Percentiles rank a stretch among this genome's conserved stretches.
Evolutionary conservation across 2,329 filamentous ascomycete species (phyloP).

Genomic region (Fusarium coicis): DNA sequence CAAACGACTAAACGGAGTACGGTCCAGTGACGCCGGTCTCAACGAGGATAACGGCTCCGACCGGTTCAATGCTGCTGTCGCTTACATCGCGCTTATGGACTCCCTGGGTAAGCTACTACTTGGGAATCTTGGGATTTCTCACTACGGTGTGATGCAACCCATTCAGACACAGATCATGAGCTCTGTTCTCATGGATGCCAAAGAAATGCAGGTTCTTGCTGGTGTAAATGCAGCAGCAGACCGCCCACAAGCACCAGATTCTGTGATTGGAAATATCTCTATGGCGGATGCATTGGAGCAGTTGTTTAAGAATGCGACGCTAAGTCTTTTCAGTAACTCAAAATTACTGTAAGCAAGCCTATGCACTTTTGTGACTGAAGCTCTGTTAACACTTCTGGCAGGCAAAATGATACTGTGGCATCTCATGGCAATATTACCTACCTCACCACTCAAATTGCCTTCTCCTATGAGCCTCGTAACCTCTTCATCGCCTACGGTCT

Average conservation of each 20-base stretch:
- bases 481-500: slow-evolving; percentile 11
- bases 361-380: fast-evolving
- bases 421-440: neutral
- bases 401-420: slow-evolving; percentile 4
- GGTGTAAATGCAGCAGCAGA: fast-evolving
- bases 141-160: neutral
- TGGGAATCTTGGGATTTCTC: neutral
- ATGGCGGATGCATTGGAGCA: slow-evolving; percentile 9
- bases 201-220: slow-evolving; percentile 2
- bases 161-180: neutral
- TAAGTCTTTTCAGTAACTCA: slow-evolving; percentile 12
- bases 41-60: fast-evolving
- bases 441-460: neutral
- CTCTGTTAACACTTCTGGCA: neutral
- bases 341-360: neutral
- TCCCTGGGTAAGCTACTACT: neutral
- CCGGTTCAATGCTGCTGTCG: neutral
- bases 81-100: slow-evolving; percentile 1
- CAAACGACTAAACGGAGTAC: neutral
- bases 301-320: neutral
- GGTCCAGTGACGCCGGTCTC: fast-evolving
- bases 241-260: fast-evolving
- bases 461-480: slow-evolving; percentile 7
- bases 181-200: slow-evolving; percentile 14
- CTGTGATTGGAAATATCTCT: neutral